A percentile compares a stretch with the other conserved stretches of the same genome.
Conservation (phyloP, 768 basidiomycete species). For the Lentinula boryana region DNA sequence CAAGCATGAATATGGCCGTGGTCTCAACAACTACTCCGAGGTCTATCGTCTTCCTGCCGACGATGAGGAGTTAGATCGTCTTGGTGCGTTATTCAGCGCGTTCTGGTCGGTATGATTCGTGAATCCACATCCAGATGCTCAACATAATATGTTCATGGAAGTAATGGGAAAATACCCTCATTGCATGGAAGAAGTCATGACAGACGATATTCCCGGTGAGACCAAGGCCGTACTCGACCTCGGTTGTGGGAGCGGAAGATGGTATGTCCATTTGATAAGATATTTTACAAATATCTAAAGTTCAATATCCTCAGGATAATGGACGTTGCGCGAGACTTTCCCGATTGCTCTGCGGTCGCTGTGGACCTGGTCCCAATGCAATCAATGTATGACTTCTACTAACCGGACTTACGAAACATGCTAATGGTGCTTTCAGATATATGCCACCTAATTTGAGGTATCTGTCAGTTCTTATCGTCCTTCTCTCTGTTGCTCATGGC, state of each 20-base stretch:
- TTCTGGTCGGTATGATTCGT: not conserved
- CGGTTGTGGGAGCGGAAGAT: slow-evolving; percentile 75
- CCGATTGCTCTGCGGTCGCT: slow-evolving; percentile 60
- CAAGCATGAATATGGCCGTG: slow-evolving; percentile 62
- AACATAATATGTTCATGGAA: slow-evolving; percentile 59
- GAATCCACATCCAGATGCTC: slow-evolving; percentile 42
- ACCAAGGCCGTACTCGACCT: slow-evolving; percentile 65
- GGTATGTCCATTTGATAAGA: slow-evolving; percentile 34
- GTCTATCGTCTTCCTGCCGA: slow-evolving; percentile 77
- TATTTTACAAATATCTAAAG: not conserved
- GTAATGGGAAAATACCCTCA: slow-evolving; percentile 66
- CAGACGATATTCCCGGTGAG: slow-evolving; percentile 49
- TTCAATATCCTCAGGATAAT: slow-evolving; percentile 52
- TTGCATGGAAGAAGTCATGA: slow-evolving; percentile 51
- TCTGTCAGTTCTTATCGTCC: slow-evolving; percentile 2
- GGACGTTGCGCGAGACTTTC: slow-evolving; percentile 68
- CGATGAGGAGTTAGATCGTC: slow-evolving; percentile 65
- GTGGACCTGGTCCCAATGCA: slow-evolving; percentile 83
- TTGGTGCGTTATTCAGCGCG: slow-evolving; percentile 37
- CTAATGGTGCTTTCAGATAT: slow-evolving; percentile 28
- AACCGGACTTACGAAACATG: slow-evolving; percentile 11
- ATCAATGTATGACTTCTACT: slow-evolving; percentile 41
- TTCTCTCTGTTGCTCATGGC: slow-evolving; percentile 6
- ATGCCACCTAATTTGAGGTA: slow-evolving; percentile 73
- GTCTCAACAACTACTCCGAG: slow-evolving; percentile 73